Evolutionary conservation across 441 rosid species (phyloP), one percentile per base, ranked within the genome.

Genomic region (Euphorbia schlechtendalii): DNA sequence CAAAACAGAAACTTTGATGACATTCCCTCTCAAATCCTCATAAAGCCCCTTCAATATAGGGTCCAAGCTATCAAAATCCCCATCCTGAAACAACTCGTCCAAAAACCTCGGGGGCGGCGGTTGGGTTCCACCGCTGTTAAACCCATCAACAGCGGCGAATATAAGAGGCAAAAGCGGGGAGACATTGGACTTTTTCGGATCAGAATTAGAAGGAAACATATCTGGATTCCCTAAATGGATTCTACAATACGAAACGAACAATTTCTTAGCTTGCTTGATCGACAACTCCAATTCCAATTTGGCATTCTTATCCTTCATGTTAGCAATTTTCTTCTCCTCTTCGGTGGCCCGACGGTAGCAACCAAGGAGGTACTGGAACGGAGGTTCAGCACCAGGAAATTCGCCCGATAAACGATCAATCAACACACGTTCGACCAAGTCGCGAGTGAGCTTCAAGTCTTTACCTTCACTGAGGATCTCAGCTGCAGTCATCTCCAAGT

Each of bases 381-480:
- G 81, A 17, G 86, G 82, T 43, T 89, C 93, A 0, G 79, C 83
- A 54, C 68, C 51, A 4, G 85, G 76, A 69, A 79, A 90, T 64
- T 74, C 63, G 4, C 91, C 95, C 56, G 92, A 81, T 38, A 95
- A 87, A 53, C 97, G 92, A 74, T 92, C 98, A 41, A 95, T 80
- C 13, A 92, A 71, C 3, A 89, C 80, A 34, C 95, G 79, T 70
- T 95, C 99, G 75, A 92, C 71, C 49, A 89, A 63, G 77, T 88
- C 95, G 45, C 98, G 87, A 27, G 77, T 82, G 32, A 95, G 87
- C 56, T 67, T 76, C 68, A 92, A 72, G 17, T 80, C 85, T 66
- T 73, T 86, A 24, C 92, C 89, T 81, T 95, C 96, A 77, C 99
- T 92, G 69, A 95, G 94, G 76, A 95, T 76, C 83, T 89, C 99